Percentiles rank a stretch among this genome's conserved stretches.
phyloP scores from a whole-genome alignment of 768 basidiomycete genomes.

The Nevesoporus exiguus region DNA sequence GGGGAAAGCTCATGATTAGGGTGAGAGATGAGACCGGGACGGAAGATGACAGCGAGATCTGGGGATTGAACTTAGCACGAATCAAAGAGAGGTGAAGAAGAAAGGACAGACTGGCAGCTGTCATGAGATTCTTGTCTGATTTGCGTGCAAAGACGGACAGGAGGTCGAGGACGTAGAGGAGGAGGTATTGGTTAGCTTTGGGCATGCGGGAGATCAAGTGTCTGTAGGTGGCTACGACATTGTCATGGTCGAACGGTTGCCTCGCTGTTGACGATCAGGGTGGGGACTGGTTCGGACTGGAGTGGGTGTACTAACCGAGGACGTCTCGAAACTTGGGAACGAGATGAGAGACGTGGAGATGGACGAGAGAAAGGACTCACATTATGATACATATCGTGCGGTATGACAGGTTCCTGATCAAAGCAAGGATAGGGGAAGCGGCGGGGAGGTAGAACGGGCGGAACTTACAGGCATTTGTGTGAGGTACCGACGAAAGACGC shows the following conservation, averaged over 20 bases:
- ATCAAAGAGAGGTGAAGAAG: not conserved
- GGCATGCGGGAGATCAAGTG: conserved; percentile 82
- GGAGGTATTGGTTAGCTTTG: conserved; percentile 88
- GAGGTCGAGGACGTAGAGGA: conserved; percentile 94
- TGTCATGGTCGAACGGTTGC: conserved; percentile 63
- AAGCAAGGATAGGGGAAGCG: conserved; percentile 7
- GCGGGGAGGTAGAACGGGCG: not conserved
- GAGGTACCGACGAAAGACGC: conserved; percentile 91
- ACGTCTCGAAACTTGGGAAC: conserved; percentile 68
- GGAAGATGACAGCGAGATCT: conserved; percentile 98
- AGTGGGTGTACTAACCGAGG: conserved; percentile 47
- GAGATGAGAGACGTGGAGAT: conserved; percentile 8
- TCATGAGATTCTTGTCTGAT: conserved; percentile 93
- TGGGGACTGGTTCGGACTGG: not conserved
- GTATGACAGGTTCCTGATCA: conserved; percentile 88
- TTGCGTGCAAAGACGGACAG: conserved; percentile 93
- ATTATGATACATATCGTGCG: conserved; percentile 81
- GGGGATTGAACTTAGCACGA: not conserved
- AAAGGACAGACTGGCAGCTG: conserved; percentile 72
- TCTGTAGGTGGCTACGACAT: conserved; percentile 78
- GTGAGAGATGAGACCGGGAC: conserved; percentile 90
- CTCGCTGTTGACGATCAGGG: conserved; percentile 46
- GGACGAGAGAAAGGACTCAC: conserved; percentile 45
- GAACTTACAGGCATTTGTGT: conserved; percentile 91
- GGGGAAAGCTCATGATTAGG: conserved; percentile 85